phyloP scores from a whole-genome alignment of 176 grass and related monocot genomes.

The Hyparrhenia diplandra region DNA sequence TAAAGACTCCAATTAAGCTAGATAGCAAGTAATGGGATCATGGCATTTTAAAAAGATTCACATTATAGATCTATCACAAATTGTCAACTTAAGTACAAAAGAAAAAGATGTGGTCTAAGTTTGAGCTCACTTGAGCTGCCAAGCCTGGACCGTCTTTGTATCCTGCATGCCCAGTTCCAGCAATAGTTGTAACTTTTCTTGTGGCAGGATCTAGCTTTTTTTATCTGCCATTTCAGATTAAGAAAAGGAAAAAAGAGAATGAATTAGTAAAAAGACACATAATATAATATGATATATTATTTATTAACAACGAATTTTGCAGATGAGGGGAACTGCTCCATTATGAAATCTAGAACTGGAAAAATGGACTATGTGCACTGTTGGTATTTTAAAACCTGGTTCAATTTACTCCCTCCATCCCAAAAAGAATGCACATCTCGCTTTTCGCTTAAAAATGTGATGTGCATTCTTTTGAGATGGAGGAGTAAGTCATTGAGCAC shows the following conservation, averaged over 20 bases:
- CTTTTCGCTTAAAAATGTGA: not conserved
- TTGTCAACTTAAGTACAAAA: not conserved
- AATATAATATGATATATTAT: not conserved
- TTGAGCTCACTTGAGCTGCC: conserved; percentile 70
- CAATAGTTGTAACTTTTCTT: conserved; percentile 78
- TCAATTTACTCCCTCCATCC: not conserved
- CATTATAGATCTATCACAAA: not conserved
- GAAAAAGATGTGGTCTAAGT: not conserved
- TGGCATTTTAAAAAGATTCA: not conserved
- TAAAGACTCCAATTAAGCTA: not conserved
- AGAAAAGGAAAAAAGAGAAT: conserved; percentile 16
- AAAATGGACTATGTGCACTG: not conserved
- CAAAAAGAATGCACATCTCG: not conserved
- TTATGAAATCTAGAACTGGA: conserved; percentile 3
- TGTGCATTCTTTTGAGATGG: not conserved
- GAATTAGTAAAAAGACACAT: not conserved
- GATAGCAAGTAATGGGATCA: not conserved
- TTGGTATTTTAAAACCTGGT: not conserved
- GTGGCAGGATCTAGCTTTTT: conserved; percentile 76
- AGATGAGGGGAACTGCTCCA: not conserved
- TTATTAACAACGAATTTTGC: not conserved
- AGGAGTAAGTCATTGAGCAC: not conserved
- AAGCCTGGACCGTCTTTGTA: conserved; percentile 73
- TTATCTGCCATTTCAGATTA: conserved; percentile 63
- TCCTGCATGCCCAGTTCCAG: conserved; percentile 86